Evolutionary conservation across 768 basidiomycete genomes (phyloP).

Genomic region (Scleroderma bovista): DNA sequence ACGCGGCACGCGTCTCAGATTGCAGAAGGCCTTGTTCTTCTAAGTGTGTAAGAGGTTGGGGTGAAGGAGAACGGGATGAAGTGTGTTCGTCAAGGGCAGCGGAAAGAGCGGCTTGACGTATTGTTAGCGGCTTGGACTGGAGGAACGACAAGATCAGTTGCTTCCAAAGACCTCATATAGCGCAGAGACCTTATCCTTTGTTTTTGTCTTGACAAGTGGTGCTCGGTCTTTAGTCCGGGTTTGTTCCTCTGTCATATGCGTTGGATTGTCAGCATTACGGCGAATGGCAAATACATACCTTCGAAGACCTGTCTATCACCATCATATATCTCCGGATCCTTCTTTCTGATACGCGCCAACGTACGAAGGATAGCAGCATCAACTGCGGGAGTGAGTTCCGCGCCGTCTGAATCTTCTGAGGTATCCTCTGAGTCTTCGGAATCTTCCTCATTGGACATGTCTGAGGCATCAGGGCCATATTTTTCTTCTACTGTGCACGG

Average conservation of each 20-base stretch:
- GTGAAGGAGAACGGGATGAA: conserved; percentile 52
- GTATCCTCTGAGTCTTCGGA: conserved; percentile 62
- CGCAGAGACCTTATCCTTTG: conserved; percentile 47
- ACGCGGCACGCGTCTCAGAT: conserved; percentile 79
- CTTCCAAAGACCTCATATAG: neutral
- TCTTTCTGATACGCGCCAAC: conserved; percentile 74
- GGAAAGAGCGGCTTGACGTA: conserved; percentile 68
- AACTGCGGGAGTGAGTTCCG: conserved; percentile 87
- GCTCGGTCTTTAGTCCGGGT: conserved; percentile 32
- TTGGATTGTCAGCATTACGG: neutral
- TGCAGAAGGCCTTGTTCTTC: conserved; percentile 75
- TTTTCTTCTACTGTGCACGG: conserved; percentile 67
- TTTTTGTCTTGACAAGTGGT: conserved; percentile 20
- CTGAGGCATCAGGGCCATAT: conserved; percentile 67
- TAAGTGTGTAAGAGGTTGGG: conserved; percentile 57
- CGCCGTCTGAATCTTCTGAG: conserved; percentile 93
- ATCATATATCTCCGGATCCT: conserved; percentile 84
- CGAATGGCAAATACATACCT: conserved; percentile 41
- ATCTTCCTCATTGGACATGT: conserved; percentile 23
- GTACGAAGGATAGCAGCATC: conserved; percentile 94
- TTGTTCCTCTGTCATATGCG: conserved; percentile 53
- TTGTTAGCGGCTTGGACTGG: conserved; percentile 66
- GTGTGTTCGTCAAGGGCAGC: conserved; percentile 50
- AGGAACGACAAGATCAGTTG: conserved; percentile 1
- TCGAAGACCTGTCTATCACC: conserved; percentile 66